Evolutionary conservation across 1,284 basidiomycete species (phyloP), one percentile per base, ranked within the genome.

Genomic region (Pseudozyma hubeiensis): DNA sequence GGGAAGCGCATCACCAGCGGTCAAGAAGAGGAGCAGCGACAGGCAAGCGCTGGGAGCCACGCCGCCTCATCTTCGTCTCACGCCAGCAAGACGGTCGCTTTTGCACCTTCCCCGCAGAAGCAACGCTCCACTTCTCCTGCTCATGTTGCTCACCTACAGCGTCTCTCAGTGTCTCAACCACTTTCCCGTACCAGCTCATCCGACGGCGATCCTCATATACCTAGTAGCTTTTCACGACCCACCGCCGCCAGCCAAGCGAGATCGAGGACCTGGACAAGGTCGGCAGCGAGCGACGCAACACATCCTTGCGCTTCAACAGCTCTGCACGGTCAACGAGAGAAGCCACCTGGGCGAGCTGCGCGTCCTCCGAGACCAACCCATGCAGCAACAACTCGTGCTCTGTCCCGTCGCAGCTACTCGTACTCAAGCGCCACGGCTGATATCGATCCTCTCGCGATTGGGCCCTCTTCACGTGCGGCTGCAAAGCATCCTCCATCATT

Each of bases 61-160:
- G 41, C 24, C 3, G 65, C 56, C 33, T 52, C 45, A 16, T 45
- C 54, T 11, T 47, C 46, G 1, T 47, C 65, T 0, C 48, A 54
- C 10, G 61, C 31, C 24, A 48, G 39, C 41, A 81, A 77, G 49
- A 59, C 72, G 5, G 78, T 81, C 14, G 79, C 78, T 7, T 81
- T 81, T 37, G 79, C 79, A n/a, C 79, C 79, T 11, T 81, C 79
- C 5, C 79, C 79, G 24, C 77, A 78, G 45, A 81, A 81, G 59
- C 64, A 65, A 53, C 58, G 63, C 6, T 62, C 68, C 24, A 51
- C 41, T 0, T 64, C 55, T 35, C 63, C 72, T 3, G 51, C 64
- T 17, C 57, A 46, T 1, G 10, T 37, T 8, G 35, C 16, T 8
- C 35, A 52, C 9, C 10, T 45, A 7, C 35, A 59, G 19, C 59